Evolutionary conservation across 768 basidiomycete species (phyloP).

Genomic region (Rhizopogon vulgaris): DNA sequence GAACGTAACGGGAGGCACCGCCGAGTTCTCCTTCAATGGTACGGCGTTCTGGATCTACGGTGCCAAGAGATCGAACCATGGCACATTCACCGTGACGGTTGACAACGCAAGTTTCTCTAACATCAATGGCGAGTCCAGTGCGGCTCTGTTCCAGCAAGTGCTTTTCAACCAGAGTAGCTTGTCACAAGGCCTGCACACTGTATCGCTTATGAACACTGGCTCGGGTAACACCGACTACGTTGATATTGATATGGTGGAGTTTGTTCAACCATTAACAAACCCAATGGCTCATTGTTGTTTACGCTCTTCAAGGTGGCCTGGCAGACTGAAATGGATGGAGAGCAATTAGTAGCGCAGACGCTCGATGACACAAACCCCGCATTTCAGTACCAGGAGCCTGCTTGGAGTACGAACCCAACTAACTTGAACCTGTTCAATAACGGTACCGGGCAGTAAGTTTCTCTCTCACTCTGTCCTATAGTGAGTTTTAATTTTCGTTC

Average conservation of each 20-base stretch:
- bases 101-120: slow-evolving; percentile 27
- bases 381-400: slow-evolving; percentile 30
- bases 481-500: neutral
- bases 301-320: slow-evolving; percentile 16
- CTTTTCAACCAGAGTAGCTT: slow-evolving; percentile 34
- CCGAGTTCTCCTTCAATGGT: slow-evolving; percentile 42
- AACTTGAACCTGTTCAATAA: slow-evolving; percentile 34
- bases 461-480: neutral
- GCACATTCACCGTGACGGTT: slow-evolving; percentile 36
- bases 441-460: slow-evolving; percentile 35
- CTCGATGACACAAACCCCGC: slow-evolving; percentile 30
- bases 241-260: slow-evolving; percentile 42
- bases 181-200: slow-evolving; percentile 28
- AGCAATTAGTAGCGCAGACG: slow-evolving; percentile 12
- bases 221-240: slow-evolving; percentile 25
- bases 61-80: slow-evolving; percentile 42
- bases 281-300: neutral
- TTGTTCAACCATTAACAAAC: neutral
- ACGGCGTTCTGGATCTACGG: slow-evolving; percentile 45
- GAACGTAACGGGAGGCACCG: slow-evolving; percentile 25
- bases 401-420: slow-evolving; percentile 29
- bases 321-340: slow-evolving; percentile 18
- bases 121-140: slow-evolving; percentile 22
- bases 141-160: slow-evolving; percentile 31
- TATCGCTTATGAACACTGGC: slow-evolving; percentile 28